Evolutionary conservation across 176 grass and related monocot species (phyloP), one percentile per base, ranked within the genome.

Genomic region (Oryza coarctata): DNA sequence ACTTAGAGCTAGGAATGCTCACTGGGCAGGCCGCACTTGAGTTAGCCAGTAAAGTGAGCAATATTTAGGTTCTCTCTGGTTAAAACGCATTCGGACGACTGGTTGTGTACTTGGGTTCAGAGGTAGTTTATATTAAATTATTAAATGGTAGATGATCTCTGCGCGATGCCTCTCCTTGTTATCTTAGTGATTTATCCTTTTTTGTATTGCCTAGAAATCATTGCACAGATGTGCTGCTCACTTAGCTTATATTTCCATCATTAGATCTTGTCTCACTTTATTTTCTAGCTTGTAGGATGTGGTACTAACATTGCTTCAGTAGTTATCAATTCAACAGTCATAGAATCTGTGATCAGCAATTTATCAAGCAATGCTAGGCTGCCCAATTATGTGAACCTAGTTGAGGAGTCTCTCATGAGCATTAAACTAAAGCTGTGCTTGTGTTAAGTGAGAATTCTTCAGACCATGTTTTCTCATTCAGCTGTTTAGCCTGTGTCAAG

Each of bases 1-100:
- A 90, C 70, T 32, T 87, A 90, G 80, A 91, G 63, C 65, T 86
- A 83, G 76, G 77, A 87, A 23, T 41, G 60, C 65, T 76, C 64
- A 65, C 81, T 81, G 85, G 76, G 71, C 65, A 74, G 52, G 39
- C 65, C 68, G 70, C 10, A 64, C 30, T 69, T 71, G 80, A 84
- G 84, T 90, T 79, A 81, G 80, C 80, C 40, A 63, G 57, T 65
- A 3, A 38, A 43, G 55, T 80, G 89, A 81, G 89, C 34, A 76
- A 65, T 80, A 33, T 60, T 74, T 84, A 84, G 75, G 52, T 63
- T 82, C 65, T 82, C n/a, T 86, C 67, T 77, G 60, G 83, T 82
- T 71, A 58, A 44, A 12, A 82, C 78, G 66, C 43, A 28, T 44
- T 61, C 47, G 1, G 72, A 47, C 17, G 73, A 58, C 83, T 73